Conservation (phyloP, 2,329 filamentous ascomycete genomes). For the Endocalyx cinctus region DNA sequence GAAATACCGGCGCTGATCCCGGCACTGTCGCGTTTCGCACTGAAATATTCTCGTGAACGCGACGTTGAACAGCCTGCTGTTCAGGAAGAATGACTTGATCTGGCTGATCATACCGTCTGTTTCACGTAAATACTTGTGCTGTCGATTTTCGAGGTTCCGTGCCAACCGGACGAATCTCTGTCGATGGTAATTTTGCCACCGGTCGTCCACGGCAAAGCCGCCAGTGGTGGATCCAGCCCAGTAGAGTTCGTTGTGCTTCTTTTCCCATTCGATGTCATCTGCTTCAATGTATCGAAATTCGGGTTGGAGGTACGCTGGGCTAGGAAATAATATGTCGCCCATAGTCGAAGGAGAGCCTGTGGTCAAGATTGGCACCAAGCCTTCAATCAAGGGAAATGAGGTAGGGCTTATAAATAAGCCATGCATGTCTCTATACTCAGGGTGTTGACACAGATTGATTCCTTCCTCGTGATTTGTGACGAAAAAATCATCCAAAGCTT, state of each 20-base stretch:
- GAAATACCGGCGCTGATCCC: constrained; percentile 30
- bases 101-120: constrained; percentile 11
- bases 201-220: constrained; percentile 29
- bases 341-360: constrained; percentile 41
- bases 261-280: constrained; percentile 41
- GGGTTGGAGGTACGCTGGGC: constrained; percentile 41
- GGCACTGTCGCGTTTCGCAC: constrained; percentile 33
- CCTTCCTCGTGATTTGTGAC: constrained; percentile 22
- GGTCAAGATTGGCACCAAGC: constrained; percentile 42
- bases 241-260: constrained; percentile 48
- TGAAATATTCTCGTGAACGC: constrained; percentile 42
- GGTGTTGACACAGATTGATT: constrained; percentile 39
- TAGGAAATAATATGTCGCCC: constrained; percentile 48
- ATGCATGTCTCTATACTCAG: constrained; percentile 38
- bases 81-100: constrained; percentile 27
- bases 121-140: constrained; percentile 29
- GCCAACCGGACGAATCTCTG: constrained; percentile 39
- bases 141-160: constrained; percentile 23
- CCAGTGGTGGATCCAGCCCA: constrained; percentile 56
- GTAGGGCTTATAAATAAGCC: constrained; percentile 41
- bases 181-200: constrained; percentile 42
- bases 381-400: constrained; percentile 36
- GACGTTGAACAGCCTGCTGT: constrained; percentile 37
- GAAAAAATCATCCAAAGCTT: constrained; percentile 29
- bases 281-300: constrained; percentile 36